Evolutionary conservation across 2,329 filamentous ascomycete species (phyloP).

Genomic region (Fusarium luffae): DNA sequence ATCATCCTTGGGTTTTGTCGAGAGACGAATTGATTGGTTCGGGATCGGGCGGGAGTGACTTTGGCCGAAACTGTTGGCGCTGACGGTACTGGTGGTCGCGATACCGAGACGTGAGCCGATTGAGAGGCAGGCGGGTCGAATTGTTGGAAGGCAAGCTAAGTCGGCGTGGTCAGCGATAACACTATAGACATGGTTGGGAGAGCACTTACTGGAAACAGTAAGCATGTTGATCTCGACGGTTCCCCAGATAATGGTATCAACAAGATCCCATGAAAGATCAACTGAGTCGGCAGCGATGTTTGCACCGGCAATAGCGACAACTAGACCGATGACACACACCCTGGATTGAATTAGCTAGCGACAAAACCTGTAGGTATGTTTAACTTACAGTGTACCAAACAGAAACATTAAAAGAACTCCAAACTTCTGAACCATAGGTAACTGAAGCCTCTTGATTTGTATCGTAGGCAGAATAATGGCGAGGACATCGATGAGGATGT

Average conservation of each 20-base stretch:
- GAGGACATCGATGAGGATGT: background rate
- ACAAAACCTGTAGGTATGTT: too few relatives aligned
- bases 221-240: background rate
- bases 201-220: background rate
- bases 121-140: background rate
- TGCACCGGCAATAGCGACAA: background rate
- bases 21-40: background rate
- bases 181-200: too few relatives aligned
- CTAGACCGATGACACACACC: background rate
- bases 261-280: background rate
- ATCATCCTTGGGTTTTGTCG: background rate
- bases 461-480: background rate
- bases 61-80: background rate
- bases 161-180: too few relatives aligned
- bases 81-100: background rate
- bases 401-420: background rate
- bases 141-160: background rate
- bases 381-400: background rate
- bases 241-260: accelerated
- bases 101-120: background rate
- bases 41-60: background rate
- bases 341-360: accelerated
- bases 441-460: background rate
- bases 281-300: background rate
- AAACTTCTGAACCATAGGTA: background rate